These are phyloP conservation scores for Neurospora terricola DNA, from an alignment of 495 filamentous ascomycete genomes.

Conservation along the genomic window DNA sequence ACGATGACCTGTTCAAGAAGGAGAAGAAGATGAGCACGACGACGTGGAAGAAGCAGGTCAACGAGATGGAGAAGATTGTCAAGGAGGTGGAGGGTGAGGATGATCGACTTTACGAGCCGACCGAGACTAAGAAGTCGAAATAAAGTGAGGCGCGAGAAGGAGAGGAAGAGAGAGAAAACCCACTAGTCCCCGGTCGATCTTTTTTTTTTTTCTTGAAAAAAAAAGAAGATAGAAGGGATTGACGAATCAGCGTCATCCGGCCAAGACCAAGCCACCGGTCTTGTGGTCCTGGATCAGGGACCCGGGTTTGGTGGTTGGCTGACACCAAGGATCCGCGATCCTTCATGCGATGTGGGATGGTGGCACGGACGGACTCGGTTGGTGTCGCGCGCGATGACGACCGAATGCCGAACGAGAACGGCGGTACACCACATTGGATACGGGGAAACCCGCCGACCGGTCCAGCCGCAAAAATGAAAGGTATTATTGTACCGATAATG, in stretches of 20 bases:
- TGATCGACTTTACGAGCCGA: conserved; percentile 56
- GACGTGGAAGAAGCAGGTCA: conserved; percentile 71
- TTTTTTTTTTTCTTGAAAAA: background rate
- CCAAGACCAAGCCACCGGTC: background rate
- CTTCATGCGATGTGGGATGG: background rate
- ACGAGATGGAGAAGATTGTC: conserved; percentile 80
- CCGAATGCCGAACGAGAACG: background rate
- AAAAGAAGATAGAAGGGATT: background rate
- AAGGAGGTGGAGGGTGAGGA: conserved; percentile 82
- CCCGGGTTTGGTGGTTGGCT: background rate
- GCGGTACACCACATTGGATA: background rate
- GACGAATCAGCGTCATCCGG: background rate
- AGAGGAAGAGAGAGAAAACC: background rate
- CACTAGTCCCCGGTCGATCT: background rate
- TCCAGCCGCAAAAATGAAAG: background rate
- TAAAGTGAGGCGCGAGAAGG: conserved; percentile 6
- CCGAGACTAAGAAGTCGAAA: conserved; percentile 39
- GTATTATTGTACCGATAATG: background rate
- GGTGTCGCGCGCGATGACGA: background rate
- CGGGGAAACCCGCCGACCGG: background rate
- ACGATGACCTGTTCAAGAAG: conserved; percentile 74
- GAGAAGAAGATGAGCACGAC: conserved; percentile 79
- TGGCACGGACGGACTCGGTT: background rate
- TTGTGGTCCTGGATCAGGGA: background rate
- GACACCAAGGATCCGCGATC: background rate